Evolutionary conservation across 108 stramenopile genomes (phyloP).

Genomic region (Cylindrotheca closterium): DNA sequence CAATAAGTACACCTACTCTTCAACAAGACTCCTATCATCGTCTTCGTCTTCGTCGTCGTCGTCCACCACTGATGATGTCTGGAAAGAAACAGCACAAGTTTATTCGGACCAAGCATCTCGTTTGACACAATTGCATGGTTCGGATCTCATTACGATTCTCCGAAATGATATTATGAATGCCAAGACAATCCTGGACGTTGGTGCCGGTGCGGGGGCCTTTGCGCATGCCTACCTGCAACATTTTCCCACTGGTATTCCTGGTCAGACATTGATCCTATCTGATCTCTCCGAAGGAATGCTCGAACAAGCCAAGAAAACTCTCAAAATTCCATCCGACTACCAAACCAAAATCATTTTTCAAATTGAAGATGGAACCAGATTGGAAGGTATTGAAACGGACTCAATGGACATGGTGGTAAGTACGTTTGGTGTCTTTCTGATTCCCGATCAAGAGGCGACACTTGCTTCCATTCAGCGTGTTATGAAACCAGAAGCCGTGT

Average conservation of each 20-base stretch:
- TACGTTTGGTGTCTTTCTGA: conserved; percentile 24
- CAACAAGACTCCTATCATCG: too few species aligned
- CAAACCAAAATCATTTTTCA: conserved; percentile 20
- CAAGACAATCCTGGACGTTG: conserved; percentile 28
- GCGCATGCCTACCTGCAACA: conserved; percentile 11
- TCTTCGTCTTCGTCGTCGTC: too few species aligned
- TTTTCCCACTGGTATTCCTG: conserved; percentile 15
- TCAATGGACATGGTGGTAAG: conserved; percentile 17
- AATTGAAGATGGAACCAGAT: conserved; percentile 20
- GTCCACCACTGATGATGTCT: too few species aligned
- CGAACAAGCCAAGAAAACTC: conserved; percentile 4
- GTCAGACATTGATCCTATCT: conserved; percentile 18
- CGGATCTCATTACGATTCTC: conserved; percentile 9
- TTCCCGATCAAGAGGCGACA: conserved; percentile 14
- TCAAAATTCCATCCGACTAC: neutral
- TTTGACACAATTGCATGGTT: conserved; percentile 16
- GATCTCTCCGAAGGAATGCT: conserved; percentile 2
- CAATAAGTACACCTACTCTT: too few species aligned
- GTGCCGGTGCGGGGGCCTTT: conserved; percentile 18
- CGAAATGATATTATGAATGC: conserved; percentile 10
- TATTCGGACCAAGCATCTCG: conserved; percentile 17
- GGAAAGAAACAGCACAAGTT: conserved; percentile 10
- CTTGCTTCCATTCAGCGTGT: conserved; percentile 8
- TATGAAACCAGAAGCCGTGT: neutral
- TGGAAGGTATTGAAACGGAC: conserved; percentile 8